phyloP scores from a whole-genome alignment of 345 rosid genomes.

The Gossypium bickii region DNA sequence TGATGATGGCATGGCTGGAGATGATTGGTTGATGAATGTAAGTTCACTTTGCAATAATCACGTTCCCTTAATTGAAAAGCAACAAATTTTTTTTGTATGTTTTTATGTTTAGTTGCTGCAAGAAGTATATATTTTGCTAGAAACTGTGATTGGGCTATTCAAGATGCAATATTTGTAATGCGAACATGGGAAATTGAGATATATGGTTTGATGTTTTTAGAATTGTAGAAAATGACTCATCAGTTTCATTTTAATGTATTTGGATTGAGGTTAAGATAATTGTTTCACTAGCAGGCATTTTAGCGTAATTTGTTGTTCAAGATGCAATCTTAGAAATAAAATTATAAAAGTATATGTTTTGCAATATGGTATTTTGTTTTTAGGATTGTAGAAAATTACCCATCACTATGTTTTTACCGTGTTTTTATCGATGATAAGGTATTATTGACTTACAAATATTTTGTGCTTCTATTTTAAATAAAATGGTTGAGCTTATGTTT shows the following conservation, averaged over 20 bases:
- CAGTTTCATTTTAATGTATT: background rate
- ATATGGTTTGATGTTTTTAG: background rate
- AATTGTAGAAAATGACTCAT: no score
- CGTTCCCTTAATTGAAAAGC: background rate
- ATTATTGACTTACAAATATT: background rate
- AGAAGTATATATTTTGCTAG: background rate
- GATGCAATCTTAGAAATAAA: background rate
- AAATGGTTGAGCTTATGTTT: background rate
- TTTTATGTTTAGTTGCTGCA: background rate
- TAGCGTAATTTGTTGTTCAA: conserved; percentile 3
- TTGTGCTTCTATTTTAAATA: background rate
- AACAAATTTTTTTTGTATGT: background rate
- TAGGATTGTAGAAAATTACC: background rate
- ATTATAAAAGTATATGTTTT: background rate
- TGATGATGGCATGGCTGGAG: conserved; percentile 22
- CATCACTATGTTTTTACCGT: background rate
- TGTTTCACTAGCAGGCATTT: background rate
- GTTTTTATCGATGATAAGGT: background rate
- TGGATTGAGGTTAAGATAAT: background rate
- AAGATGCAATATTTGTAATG: background rate
- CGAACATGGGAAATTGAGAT: background rate
- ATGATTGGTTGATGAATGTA: conserved; percentile 59
- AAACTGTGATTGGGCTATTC: background rate
- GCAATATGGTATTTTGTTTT: background rate
- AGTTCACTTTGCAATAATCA: conserved; percentile 19